A percentile compares a stretch with the other conserved stretches of the same genome.
These are phyloP conservation scores for Phytophthora pistaciae DNA, from an alignment of 352 stramenopile species.

Conservation along the genomic window DNA sequence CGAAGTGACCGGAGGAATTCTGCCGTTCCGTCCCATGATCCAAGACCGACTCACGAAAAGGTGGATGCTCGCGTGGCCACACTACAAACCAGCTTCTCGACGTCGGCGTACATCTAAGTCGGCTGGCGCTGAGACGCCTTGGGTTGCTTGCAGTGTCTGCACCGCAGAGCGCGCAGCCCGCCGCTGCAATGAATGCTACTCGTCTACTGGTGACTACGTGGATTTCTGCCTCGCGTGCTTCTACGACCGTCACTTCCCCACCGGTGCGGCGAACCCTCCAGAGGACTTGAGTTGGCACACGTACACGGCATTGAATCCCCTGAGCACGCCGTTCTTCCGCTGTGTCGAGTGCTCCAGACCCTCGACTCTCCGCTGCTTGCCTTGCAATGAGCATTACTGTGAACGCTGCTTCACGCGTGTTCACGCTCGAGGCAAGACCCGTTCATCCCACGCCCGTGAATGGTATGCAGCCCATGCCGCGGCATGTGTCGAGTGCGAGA, in stretches of 20 bases:
- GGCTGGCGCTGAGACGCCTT: constrained; percentile 13
- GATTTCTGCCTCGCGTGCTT: constrained; percentile 84
- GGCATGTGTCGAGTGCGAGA: constrained; percentile 82
- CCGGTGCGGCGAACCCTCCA: constrained; percentile 26
- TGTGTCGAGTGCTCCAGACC: constrained; percentile 82
- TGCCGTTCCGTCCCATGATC: constrained; percentile 76
- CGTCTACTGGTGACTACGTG: constrained; percentile 66
- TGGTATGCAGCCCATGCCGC: constrained; percentile 59
- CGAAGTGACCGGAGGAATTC: constrained; percentile 44
- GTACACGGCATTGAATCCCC: constrained; percentile 60
- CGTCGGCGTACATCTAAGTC: constrained; percentile 19
- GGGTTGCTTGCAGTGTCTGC: constrained; percentile 65
- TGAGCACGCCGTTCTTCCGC: constrained; percentile 51
- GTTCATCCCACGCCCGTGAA: constrained; percentile 63
- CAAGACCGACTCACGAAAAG: constrained; percentile 75
- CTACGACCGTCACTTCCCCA: constrained; percentile 57
- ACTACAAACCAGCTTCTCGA: constrained; percentile 40
- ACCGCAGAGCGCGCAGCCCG: constrained; percentile 63
- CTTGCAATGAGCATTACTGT: constrained; percentile 86
- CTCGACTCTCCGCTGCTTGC: constrained; percentile 66
- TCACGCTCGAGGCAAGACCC: constrained; percentile 68
- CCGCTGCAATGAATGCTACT: constrained; percentile 78
- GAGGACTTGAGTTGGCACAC: constrained; percentile 60
- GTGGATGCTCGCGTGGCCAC: constrained; percentile 79
- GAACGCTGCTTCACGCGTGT: constrained; percentile 78